These are phyloP conservation scores for Penicillium ucsense DNA, from an alignment of 495 filamentous ascomycete species.

Conservation along the genomic window DNA sequence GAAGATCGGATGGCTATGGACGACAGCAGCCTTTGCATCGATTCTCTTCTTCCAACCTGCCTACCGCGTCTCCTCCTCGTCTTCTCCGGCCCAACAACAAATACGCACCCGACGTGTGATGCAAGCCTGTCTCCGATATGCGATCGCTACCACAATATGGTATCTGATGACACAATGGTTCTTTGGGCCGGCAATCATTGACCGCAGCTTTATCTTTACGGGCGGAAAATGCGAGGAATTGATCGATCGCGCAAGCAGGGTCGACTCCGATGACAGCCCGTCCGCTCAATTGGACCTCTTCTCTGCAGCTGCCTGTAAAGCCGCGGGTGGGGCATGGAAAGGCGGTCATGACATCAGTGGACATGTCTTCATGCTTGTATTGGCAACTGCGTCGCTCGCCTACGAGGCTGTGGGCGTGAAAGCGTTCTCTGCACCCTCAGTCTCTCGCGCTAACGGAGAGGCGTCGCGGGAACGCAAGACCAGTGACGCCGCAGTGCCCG, in stretches of 20 bases:
- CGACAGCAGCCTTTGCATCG: conserved; percentile 55
- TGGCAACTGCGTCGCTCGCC: conserved; percentile 67
- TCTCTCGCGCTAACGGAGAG: conserved; percentile 4
- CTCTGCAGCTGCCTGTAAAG: conserved; percentile 73
- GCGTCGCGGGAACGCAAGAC: conserved; percentile 43
- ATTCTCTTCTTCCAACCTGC: conserved; percentile 52
- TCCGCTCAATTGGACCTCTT: conserved; percentile 36
- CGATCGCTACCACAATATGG: conserved; percentile 64
- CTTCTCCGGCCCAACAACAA: conserved; percentile 13
- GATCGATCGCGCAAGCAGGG: conserved; percentile 15
- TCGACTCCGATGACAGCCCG: conserved; percentile 9
- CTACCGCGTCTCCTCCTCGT: conserved; percentile 13
- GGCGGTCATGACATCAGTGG: conserved; percentile 92
- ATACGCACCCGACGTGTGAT: conserved; percentile 19
- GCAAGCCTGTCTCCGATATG: conserved; percentile 55
- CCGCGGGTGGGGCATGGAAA: conserved; percentile 69
- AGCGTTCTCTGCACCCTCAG: conserved; percentile 27
- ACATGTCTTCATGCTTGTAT: conserved; percentile 85
- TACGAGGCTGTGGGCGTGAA: conserved; percentile 67
- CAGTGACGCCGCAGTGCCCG: conserved; percentile 9
- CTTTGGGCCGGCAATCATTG: conserved; percentile 83
- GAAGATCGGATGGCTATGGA: conserved; percentile 92
- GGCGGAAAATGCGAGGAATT: conserved; percentile 66
- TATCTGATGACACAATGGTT: conserved; percentile 86
- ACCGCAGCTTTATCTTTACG: conserved; percentile 69